A percentile compares a stretch with the other conserved stretches of the same genome.
Evolutionary conservation across 2,329 filamentous ascomycete genomes (phyloP).

Genomic region (Talaromyces amestolkiae): DNA sequence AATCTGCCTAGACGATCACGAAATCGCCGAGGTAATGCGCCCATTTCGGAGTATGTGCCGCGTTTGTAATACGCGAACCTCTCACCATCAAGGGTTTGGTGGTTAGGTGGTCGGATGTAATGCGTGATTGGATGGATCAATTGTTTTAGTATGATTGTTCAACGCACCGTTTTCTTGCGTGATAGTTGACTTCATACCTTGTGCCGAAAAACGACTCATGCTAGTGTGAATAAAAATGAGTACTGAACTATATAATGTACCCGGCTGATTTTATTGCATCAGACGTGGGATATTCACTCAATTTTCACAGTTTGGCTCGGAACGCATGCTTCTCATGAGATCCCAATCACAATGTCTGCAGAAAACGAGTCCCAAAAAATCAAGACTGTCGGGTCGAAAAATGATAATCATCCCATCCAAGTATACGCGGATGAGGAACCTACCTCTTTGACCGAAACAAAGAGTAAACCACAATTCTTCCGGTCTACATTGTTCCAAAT

Average conservation of each 20-base stretch:
- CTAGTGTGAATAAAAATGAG: neutral
- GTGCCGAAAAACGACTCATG: neutral
- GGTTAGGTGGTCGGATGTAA: neutral
- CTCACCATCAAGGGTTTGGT: neutral
- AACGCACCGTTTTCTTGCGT: neutral
- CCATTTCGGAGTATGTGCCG: neutral
- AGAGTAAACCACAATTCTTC: slow-evolving; percentile 28
- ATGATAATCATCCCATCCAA: neutral
- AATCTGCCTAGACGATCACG: neutral
- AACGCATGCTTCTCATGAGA: neutral
- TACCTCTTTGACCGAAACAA: neutral
- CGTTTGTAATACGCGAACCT: neutral
- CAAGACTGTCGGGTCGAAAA: neutral
- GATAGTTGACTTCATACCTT: neutral
- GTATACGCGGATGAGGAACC: neutral
- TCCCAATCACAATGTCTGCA: neutral
- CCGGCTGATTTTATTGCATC: neutral
- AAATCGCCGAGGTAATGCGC: neutral
- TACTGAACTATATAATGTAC: neutral
- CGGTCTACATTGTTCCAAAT: slow-evolving; percentile 47
- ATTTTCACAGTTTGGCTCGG: neutral
- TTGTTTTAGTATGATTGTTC: neutral
- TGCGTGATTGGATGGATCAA: neutral
- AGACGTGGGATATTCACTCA: neutral
- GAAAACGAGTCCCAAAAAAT: neutral